Conservation (phyloP, 306 rosid species). For the Cyclanthera cordifolia region DNA sequence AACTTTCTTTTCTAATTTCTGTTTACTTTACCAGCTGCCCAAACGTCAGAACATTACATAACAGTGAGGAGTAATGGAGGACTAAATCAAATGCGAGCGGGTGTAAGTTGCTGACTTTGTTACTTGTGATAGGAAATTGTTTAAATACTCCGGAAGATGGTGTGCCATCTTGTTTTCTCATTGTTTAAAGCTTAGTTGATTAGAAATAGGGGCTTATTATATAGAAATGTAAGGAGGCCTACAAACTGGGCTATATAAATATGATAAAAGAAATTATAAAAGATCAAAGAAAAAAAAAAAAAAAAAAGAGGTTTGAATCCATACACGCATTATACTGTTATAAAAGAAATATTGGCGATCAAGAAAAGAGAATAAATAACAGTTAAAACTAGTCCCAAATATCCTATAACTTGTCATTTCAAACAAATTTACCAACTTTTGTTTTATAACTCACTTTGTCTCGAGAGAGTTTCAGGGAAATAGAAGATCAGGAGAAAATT, state of each 20-base stretch:
- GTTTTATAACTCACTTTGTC: too few species aligned
- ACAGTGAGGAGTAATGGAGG: conserved; percentile 88
- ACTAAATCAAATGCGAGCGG: conserved; percentile 92
- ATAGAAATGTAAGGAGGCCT: too few species aligned
- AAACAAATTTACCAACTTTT: too few species aligned
- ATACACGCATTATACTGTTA: too few species aligned
- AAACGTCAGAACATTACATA: conserved; percentile 44
- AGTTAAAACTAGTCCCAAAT: not conserved
- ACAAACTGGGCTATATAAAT: too few species aligned
- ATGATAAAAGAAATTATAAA: too few species aligned
- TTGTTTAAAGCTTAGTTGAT: not conserved
- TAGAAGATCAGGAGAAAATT: too few species aligned
- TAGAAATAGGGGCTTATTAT: not conserved
- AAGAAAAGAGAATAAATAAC: not conserved
- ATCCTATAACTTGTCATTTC: not conserved
- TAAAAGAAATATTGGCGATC: not conserved
- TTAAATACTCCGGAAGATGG: not conserved
- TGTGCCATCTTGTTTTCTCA: not conserved
- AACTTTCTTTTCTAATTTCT: conserved; percentile 7
- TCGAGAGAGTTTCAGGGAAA: too few species aligned
- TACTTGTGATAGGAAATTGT: not conserved
- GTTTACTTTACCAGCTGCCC: conserved; percentile 42
- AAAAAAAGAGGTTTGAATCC: too few species aligned
- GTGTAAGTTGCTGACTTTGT: conserved; percentile 43
- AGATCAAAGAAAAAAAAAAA: too few species aligned